phyloP scores from a whole-genome alignment of 2,329 filamentous ascomycete genomes.

The Arachnomyces sp. region DNA sequence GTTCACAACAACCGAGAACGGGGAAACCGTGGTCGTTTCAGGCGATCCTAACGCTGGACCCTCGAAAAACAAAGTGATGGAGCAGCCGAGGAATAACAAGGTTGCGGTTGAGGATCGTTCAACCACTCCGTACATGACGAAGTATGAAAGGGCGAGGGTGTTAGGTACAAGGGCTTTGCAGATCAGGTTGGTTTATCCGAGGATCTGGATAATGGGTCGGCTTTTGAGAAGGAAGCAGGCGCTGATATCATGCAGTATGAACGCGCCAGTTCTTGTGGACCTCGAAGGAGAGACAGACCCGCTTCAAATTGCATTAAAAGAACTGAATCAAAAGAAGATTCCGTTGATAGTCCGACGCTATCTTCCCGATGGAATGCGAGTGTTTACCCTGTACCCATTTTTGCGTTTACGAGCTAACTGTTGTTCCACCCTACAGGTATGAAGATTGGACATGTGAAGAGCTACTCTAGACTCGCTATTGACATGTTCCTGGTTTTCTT shows the following conservation, averaged over 20 bases:
- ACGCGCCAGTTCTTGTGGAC: constrained; percentile 92
- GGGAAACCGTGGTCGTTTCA: constrained; percentile 35
- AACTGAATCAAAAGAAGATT: constrained; percentile 97
- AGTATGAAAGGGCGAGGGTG: constrained; percentile 93
- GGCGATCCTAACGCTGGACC: constrained; percentile 46
- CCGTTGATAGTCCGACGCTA: constrained; percentile 91
- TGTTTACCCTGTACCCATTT: constrained; percentile 17
- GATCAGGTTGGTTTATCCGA: constrained; percentile 64
- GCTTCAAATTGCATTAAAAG: constrained; percentile 93
- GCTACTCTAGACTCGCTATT: constrained; percentile 49
- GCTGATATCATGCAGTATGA: constrained; percentile 61
- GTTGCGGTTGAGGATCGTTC: constrained; percentile 80
- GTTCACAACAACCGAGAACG: constrained; percentile 29
- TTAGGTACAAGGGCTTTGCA: constrained; percentile 88
- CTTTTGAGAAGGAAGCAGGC: constrained; percentile 1
- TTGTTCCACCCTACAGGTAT: constrained; percentile 54
- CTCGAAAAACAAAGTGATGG: constrained; percentile 46
- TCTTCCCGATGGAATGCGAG: constrained; percentile 91
- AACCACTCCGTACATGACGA: constrained; percentile 98
- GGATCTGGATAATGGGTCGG: neutral
- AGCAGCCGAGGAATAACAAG: constrained; percentile 66
- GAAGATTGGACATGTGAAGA: constrained; percentile 99
- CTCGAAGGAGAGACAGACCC: constrained; percentile 97
- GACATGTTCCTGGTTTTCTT: neutral
- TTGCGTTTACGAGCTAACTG: constrained; percentile 9